These are phyloP conservation scores for Hagleromyces aurorensis DNA, from an alignment of 805 yeast genomes.

Conservation along the genomic window DNA sequence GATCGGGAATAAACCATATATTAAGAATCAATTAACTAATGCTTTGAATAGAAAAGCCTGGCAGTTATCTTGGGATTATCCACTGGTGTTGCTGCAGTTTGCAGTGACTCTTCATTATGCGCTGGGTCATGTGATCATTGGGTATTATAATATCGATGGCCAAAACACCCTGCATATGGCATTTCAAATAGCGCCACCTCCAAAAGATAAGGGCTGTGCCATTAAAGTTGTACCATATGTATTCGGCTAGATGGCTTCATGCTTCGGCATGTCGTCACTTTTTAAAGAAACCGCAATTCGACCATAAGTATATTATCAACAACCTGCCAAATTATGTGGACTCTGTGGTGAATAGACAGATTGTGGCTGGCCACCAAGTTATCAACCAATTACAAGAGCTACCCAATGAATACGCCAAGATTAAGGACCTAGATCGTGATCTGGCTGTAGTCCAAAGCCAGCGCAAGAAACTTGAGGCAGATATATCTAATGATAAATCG, in stretches of 20 bases:
- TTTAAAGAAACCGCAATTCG: conserved; percentile 24
- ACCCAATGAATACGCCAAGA: conserved; percentile 20
- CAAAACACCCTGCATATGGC: too few relatives aligned
- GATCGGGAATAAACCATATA: conserved; percentile 7
- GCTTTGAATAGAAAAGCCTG: neutral
- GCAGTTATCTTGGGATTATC: too few relatives aligned
- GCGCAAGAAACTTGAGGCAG: conserved; percentile 25
- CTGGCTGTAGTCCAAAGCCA: conserved; percentile 25
- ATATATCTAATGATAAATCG: conserved; percentile 20
- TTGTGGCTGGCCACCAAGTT: conserved; percentile 18
- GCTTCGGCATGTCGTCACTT: conserved; percentile 3
- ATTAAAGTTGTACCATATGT: too few relatives aligned
- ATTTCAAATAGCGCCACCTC: too few relatives aligned
- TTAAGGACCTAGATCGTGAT: conserved; percentile 14
- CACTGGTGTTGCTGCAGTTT: too few relatives aligned
- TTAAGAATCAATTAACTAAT: conserved; percentile 1
- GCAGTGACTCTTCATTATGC: too few relatives aligned
- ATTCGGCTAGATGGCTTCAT: conserved; percentile 10
- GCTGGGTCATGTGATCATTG: too few relatives aligned
- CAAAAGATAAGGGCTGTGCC: too few relatives aligned
- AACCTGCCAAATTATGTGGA: conserved; percentile 14
- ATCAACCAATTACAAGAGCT: conserved; percentile 24
- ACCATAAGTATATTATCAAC: conserved; percentile 18
- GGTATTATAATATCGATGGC: too few relatives aligned
- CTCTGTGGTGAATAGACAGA: conserved; percentile 25